These are phyloP conservation scores for Acacia confusa DNA, from an alignment of 306 rosid species.

Conservation along the genomic window DNA sequence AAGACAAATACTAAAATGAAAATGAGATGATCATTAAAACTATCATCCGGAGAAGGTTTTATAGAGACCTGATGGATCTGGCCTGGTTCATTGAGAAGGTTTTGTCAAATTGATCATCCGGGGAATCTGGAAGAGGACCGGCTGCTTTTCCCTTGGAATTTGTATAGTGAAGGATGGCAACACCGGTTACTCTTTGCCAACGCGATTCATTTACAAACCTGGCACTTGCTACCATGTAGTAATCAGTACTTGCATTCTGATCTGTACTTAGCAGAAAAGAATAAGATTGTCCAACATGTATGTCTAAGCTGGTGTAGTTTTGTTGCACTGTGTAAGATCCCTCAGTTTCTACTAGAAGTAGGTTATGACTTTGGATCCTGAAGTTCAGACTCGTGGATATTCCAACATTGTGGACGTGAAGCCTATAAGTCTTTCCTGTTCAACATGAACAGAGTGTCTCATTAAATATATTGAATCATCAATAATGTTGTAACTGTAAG, in stretches of 20 bases:
- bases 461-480: neutral
- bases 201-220: constrained; percentile 81
- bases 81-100: constrained; percentile 99
- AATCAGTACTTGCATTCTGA: constrained; percentile 93
- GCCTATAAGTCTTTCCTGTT: constrained; percentile 86
- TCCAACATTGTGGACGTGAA: constrained; percentile 94
- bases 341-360: constrained; percentile 90
- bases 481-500: neutral
- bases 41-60: neutral
- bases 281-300: constrained; percentile 96
- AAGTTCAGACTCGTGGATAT: constrained; percentile 88
- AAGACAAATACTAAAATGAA: neutral
- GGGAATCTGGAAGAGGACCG: constrained; percentile 79
- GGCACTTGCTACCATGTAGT: constrained; percentile 93
- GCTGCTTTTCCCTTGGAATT: constrained; percentile 94
- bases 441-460: constrained; percentile 6
- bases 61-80: constrained; percentile 80
- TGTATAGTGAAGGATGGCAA: constrained; percentile 79
- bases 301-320: constrained; percentile 89
- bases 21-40: neutral
- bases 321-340: constrained; percentile 96
- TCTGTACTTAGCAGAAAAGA: constrained; percentile 83
- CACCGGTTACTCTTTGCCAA: constrained; percentile 92
- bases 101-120: constrained; percentile 84
- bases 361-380: constrained; percentile 90